Evolutionary conservation across 1,284 basidiomycete genomes (phyloP), one percentile per base, ranked within the genome.

Genomic region (Ustilago tritici): DNA sequence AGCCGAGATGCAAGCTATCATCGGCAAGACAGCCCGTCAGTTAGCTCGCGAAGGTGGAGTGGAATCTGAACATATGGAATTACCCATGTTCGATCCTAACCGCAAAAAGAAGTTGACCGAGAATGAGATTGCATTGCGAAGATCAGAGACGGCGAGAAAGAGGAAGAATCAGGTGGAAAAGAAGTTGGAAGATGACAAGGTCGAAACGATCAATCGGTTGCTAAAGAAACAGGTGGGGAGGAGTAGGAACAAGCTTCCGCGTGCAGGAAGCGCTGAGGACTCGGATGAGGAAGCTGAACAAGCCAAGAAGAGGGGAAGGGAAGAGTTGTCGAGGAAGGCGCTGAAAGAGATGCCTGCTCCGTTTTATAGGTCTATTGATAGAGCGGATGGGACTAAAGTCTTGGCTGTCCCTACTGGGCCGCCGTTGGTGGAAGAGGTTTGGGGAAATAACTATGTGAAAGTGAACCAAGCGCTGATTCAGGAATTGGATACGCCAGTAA

Each of bases 131-230:
- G 91, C 92, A 0, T 88, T 95, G 17, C 90, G 92, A 56, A 89
- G 93, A 35, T 93, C 94, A 84, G 94, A 96, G 87, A 93, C 92
- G 0, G 93, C 94, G 0, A 89, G 94, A 36, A 93, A 94, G 84
- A 89, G 94, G 53, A 93, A 91, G 82, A 93, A 95, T 78, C 88
- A 95, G 70, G 92, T 90, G 19, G 94, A 95, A 86, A 95, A 95
- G 89, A 93, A 93, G 86, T 88, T 95, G 23, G 93, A 95, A 84
- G 94, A 96, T 81, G 94, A 96, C 86, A 95, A 95, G 90, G 93
- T 82, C 7, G 84, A 93, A 92, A 90, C 94, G 0, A 96, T 96
- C 87, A 95, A 95, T 81, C 91, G 93, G 19, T 89, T 96, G 3
- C 90, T 95, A 36, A 94, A 94, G 85, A 95, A 95, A 83, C 84